Evolutionary conservation across 768 basidiomycete species (phyloP).

Genomic region (Tulasnella sp.): DNA sequence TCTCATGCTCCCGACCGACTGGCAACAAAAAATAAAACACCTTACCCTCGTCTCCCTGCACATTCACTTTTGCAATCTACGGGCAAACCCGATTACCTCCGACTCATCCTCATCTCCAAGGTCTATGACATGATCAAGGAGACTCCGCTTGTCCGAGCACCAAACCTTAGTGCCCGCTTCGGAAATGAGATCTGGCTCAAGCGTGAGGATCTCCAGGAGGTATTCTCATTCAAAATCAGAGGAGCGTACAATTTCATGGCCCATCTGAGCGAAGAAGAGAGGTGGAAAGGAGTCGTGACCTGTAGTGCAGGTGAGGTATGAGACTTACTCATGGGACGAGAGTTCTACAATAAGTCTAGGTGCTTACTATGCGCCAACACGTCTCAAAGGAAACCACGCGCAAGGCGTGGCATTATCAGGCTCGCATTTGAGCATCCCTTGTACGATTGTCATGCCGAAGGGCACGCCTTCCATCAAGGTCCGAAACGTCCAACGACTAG

Average conservation of each 20-base stretch:
- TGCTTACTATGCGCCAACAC: background rate
- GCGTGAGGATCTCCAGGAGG: constrained; percentile 92
- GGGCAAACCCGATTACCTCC: constrained; percentile 74
- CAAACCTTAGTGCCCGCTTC: constrained; percentile 73
- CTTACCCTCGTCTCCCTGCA: constrained; percentile 53
- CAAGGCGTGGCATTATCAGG: constrained; percentile 98
- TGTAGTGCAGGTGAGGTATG: constrained; percentile 91
- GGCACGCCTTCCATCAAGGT: constrained; percentile 96
- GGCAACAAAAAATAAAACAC: background rate
- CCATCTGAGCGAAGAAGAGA: constrained; percentile 69
- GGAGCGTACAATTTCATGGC: constrained; percentile 99
- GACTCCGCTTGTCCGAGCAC: constrained; percentile 80
- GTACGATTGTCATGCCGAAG: constrained; percentile 98
- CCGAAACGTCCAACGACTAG: constrained; percentile 84
- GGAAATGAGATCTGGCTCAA: constrained; percentile 95
- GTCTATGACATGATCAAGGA: constrained; percentile 84
- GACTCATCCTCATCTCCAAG: constrained; percentile 77
- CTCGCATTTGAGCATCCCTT: constrained; percentile 72
- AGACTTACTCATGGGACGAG: background rate
- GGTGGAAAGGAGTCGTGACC: constrained; percentile 95
- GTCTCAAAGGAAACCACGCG: constrained; percentile 78
- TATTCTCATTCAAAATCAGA: constrained; percentile 97
- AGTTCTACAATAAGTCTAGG: no score
- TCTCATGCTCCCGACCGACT: constrained; percentile 4
- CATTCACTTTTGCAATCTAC: constrained; percentile 49